Evolutionary conservation across 1,284 basidiomycete genomes (phyloP).

Genomic region (Melampsora larici-populina): DNA sequence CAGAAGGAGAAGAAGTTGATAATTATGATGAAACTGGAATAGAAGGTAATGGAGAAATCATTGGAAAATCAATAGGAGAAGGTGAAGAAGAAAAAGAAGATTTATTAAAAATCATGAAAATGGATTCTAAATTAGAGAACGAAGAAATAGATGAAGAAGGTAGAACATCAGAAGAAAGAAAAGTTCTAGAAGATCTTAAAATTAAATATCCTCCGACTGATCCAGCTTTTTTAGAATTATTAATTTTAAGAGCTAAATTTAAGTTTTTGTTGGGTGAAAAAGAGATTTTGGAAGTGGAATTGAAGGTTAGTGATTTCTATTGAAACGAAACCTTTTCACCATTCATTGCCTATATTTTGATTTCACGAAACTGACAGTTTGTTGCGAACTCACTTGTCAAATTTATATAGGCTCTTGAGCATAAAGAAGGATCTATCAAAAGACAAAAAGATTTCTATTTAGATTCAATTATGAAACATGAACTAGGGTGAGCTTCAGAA

Average conservation of each 20-base stretch:
- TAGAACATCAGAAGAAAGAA: slow-evolving; percentile 16
- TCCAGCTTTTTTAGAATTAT: slow-evolving; percentile 7
- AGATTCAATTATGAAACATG: slow-evolving; percentile 27
- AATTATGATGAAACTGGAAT: not conserved
- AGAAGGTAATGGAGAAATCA: not conserved
- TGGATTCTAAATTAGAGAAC: not conserved
- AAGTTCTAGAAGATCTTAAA: slow-evolving; percentile 8
- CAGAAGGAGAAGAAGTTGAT: slow-evolving; percentile 1
- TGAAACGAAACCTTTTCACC: not conserved
- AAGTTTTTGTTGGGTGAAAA: slow-evolving; percentile 35
- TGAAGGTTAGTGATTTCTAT: slow-evolving; percentile 20
- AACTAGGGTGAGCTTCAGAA: slow-evolving; percentile 12
- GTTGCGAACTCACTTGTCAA: not conserved
- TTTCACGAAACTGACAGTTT: not conserved
- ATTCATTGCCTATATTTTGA: not conserved
- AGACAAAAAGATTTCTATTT: slow-evolving; percentile 26
- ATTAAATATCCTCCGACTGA: slow-evolving; percentile 19
- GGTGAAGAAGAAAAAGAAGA: not conserved
- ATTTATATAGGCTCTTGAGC: slow-evolving; percentile 4
- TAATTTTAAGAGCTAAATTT: slow-evolving; percentile 28
- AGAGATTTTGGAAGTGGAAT: slow-evolving; percentile 20
- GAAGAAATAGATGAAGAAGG: not conserved
- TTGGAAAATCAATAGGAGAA: not conserved
- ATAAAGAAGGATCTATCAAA: slow-evolving; percentile 12
- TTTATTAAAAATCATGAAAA: not conserved